Evolutionary conservation across 805 yeast species (phyloP).

Genomic region (Candida peoriensis): DNA sequence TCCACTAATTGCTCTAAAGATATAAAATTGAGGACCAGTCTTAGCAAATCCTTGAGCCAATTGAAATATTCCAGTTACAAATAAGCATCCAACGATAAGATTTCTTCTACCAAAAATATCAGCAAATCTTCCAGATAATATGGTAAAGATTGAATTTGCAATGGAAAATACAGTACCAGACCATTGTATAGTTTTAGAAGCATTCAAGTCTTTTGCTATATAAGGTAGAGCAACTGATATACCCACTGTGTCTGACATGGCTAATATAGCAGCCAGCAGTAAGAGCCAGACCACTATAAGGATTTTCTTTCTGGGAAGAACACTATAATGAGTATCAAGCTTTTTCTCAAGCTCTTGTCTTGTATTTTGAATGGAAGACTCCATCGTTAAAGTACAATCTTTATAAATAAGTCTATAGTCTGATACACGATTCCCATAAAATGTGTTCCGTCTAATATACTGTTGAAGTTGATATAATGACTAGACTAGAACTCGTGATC

Average conservation of each 20-base stretch:
- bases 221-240: constrained; percentile 43
- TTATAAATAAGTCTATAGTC: too few species aligned
- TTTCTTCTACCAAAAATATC: constrained; percentile 52
- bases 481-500: too few species aligned
- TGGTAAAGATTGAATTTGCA: constrained; percentile 48
- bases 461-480: too few species aligned
- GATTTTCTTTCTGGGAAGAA: constrained; percentile 3
- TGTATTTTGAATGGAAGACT: too few species aligned
- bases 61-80: constrained; percentile 37
- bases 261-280: background rate
- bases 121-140: constrained; percentile 47
- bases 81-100: constrained; percentile 36
- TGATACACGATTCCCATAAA: too few species aligned
- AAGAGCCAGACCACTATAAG: background rate
- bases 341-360: constrained; percentile 4
- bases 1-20: constrained; percentile 41
- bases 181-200: constrained; percentile 49
- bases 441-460: too few species aligned
- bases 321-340: constrained; percentile 6
- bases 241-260: constrained; percentile 38
- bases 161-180: constrained; percentile 51
- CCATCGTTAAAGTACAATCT: too few species aligned
- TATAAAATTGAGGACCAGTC: constrained; percentile 40
- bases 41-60: constrained; percentile 44
- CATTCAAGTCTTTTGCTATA: constrained; percentile 41